phyloP scores from a whole-genome alignment of 2,329 filamentous ascomycete species.

The Ramichloridium luteum region DNA sequence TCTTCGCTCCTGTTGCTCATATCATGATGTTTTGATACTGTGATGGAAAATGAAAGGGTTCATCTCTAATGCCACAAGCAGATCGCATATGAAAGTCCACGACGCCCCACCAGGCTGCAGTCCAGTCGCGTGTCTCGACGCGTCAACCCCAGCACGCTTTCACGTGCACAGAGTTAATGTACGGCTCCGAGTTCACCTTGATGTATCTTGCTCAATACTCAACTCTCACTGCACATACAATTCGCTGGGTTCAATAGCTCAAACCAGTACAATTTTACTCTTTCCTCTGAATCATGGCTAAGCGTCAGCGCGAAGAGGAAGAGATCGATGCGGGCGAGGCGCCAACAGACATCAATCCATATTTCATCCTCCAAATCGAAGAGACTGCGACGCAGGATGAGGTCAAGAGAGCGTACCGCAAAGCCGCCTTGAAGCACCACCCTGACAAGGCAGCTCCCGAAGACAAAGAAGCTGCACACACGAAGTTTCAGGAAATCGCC shows the following conservation, averaged over 20 bases:
- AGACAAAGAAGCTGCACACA: slow-evolving; percentile 60
- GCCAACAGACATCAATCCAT: slow-evolving; percentile 62
- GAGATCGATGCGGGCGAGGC: slow-evolving; percentile 46
- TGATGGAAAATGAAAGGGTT: too few species aligned
- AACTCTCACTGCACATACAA: slow-evolving; percentile 25
- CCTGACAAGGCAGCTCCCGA: slow-evolving; percentile 44
- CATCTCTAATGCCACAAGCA: too few species aligned
- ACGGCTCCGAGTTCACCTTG: too few species aligned
- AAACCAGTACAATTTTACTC: slow-evolving; percentile 2
- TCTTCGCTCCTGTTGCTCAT: slow-evolving; percentile 22
- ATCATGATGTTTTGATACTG: too few species aligned
- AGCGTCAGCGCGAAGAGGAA: slow-evolving; percentile 23
- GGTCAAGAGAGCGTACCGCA: slow-evolving; percentile 84
- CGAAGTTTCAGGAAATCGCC: slow-evolving; percentile 77
- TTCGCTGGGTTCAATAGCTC: slow-evolving; percentile 6
- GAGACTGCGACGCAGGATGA: slow-evolving; percentile 59
- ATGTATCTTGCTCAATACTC: too few species aligned
- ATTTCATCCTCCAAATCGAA: slow-evolving; percentile 62
- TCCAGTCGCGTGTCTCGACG: too few species aligned
- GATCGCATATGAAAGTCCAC: too few species aligned
- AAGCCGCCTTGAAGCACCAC: slow-evolving; percentile 76
- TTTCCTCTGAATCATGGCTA: slow-evolving; percentile 12
- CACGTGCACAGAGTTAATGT: too few species aligned
- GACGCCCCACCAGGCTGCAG: too few species aligned
- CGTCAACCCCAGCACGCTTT: too few species aligned